These are phyloP conservation scores for Flueggea neowawraea DNA, from an alignment of 441 rosid species.

Conservation along the genomic window DNA sequence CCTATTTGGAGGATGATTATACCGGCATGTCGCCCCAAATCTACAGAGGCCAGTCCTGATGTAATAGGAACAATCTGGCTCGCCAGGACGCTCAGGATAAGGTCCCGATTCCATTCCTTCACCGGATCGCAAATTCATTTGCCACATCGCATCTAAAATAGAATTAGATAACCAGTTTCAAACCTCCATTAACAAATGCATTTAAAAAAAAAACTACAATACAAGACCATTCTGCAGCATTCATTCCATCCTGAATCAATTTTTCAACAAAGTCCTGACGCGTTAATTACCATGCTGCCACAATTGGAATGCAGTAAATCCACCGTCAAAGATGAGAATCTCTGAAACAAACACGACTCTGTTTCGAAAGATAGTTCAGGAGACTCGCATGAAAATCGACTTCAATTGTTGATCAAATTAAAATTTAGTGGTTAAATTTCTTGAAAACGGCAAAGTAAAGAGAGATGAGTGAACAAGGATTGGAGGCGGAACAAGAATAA, in stretches of 20 bases:
- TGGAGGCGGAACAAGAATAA: too few relatives aligned
- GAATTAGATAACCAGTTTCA: slow-evolving; percentile 2
- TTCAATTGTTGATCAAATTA: background rate
- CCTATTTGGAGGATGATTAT: slow-evolving; percentile 95
- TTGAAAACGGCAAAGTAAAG: too few relatives aligned
- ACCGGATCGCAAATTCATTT: slow-evolving; percentile 64
- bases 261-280: background rate
- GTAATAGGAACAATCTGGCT: slow-evolving; percentile 95
- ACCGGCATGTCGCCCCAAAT: slow-evolving; percentile 93
- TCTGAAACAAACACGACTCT: background rate
- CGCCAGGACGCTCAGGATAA: slow-evolving; percentile 92
- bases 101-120: slow-evolving; percentile 78
- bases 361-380: background rate
- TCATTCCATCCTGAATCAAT: too few relatives aligned
- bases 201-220: background rate
- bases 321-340: too few relatives aligned
- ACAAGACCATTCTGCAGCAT: too few relatives aligned
- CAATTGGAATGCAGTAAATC: too few relatives aligned
- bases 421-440: too few relatives aligned
- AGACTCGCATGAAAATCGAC: background rate
- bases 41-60: slow-evolving; percentile 98
- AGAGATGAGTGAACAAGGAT: too few relatives aligned
- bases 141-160: slow-evolving; percentile 90
- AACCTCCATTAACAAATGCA: background rate
- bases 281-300: too few relatives aligned